Evolutionary conservation across 225 moss, liverwort and hornwort genomes (phyloP).

Genomic region (Pleurozium schreberi): DNA sequence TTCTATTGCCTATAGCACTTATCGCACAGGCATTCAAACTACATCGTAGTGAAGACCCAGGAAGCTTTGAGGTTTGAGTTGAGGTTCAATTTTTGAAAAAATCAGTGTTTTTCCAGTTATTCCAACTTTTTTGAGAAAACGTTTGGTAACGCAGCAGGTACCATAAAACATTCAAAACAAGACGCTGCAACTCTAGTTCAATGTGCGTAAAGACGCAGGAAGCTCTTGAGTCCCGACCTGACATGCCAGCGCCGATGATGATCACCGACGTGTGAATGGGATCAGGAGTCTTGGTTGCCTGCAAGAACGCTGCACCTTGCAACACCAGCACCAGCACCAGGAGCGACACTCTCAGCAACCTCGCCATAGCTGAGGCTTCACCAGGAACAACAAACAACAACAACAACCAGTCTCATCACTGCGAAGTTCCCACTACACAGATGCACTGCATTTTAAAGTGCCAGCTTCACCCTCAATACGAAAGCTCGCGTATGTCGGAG

Average conservation of each 20-base stretch:
- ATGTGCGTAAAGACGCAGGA: neutral
- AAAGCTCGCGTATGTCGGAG: neutral
- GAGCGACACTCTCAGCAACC: neutral
- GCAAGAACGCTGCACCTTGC: neutral
- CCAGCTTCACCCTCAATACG: too few species aligned
- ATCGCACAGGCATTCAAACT: neutral
- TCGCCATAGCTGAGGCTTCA: neutral
- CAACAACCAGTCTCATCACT: neutral
- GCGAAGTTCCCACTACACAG: neutral
- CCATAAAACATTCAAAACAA: too few species aligned
- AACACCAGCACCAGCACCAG: neutral
- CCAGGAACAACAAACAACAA: neutral
- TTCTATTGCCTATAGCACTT: neutral
- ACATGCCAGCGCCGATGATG: conserved; percentile 31
- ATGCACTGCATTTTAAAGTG: neutral
- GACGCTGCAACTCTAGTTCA: too few species aligned
- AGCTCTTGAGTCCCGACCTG: neutral
- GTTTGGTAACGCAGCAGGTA: too few species aligned
- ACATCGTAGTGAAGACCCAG: neutral
- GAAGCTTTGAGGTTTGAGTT: neutral
- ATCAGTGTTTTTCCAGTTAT: too few species aligned
- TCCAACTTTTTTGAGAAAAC: too few species aligned
- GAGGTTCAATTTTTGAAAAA: too few species aligned
- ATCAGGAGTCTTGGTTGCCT: neutral
- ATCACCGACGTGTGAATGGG: neutral